Base-by-base conservation (phyloP, 148 eudicot species). In the Tetragonia tetragonoides region DNA sequence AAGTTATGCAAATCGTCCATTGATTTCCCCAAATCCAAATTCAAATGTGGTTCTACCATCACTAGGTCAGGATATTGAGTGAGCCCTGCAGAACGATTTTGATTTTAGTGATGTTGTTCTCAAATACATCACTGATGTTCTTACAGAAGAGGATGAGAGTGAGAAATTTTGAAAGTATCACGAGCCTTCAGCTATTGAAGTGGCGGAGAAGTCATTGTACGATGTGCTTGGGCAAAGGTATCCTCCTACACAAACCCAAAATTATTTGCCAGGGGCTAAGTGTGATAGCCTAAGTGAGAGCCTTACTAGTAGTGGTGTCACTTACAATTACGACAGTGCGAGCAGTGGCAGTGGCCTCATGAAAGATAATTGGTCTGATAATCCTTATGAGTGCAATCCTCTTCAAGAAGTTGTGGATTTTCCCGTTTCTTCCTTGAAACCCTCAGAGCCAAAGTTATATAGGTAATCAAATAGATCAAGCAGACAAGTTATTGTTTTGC, bases 71-170 rank as follows among this genome's bases (percentile, higher is more conserved):
- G 75, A 62, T 9, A 59, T 11, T 6, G 85, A 80, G 41, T 66
- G 60, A 49, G 81, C 84, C 61, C 70, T 78, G 5, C 77, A 83
- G 34, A 92, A 91, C 28, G 95, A 86, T 71, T 85, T 54, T 72
- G 92, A 91, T 66, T 88, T 91, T 65, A 88, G 84, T 80, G 92
- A 89, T 81, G 85, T 63, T 56, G 89, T 91, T 73, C 89, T 89
- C 14, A 88, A 86, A 83, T 89, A 89, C 79, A 91, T 91, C 47
- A 86, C 76, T 73, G 84, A 86, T 84, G 84, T 91, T 81, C 92
- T 91, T 34, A 88, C 88, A 90, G 95, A 89, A 84, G 95, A 91
- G 72, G 90, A 91, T 38, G 90, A 70, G 82, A 89, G 86, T 60
- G 95, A 87, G 74, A 91, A 83, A 74, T 53, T 74, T 14, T 78